A percentile compares a stretch with the other conserved stretches of the same genome.
phyloP scores from a whole-genome alignment of 225 moss, liverwort and hornwort species.

The Asterella californica region DNA sequence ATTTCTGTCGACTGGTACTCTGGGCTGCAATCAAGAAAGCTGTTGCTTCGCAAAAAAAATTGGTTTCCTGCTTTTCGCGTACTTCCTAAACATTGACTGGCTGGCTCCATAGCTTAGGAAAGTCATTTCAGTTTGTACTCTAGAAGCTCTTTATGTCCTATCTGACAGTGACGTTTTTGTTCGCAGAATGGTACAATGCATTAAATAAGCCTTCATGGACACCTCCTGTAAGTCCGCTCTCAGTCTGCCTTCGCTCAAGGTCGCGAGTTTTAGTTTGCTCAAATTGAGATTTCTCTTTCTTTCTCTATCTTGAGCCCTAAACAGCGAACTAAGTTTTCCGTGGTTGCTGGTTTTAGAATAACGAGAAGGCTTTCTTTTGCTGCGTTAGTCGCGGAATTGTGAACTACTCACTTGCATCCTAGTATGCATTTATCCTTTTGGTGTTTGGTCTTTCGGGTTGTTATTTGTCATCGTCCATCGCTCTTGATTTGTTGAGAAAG shows the following conservation, averaged over 20 bases:
- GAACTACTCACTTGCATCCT: neutral
- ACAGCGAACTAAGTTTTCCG: neutral
- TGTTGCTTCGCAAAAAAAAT: neutral
- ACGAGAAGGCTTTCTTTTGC: neutral
- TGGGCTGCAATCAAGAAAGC: neutral
- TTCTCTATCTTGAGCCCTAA: neutral
- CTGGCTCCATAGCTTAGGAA: too few relatives aligned
- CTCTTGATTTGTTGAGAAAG: too few relatives aligned
- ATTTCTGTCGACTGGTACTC: neutral
- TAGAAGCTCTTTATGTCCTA: neutral
- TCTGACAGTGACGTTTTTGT: neutral
- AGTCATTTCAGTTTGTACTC: neutral
- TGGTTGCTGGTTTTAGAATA: neutral
- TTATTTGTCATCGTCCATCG: too few relatives aligned
- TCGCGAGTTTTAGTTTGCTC: neutral
- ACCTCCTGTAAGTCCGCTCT: conserved; percentile 55
- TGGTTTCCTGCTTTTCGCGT: too few relatives aligned
- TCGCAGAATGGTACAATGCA: conserved; percentile 73
- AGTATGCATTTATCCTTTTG: too few relatives aligned
- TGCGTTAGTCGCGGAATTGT: neutral
- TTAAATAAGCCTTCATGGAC: conserved; percentile 95
- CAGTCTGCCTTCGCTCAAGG: neutral
- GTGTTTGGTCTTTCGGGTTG: too few relatives aligned
- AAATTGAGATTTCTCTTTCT: neutral
- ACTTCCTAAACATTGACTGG: too few relatives aligned